These are phyloP conservation scores for Castanea sativa DNA, from an alignment of 306 rosid species.

Conservation along the genomic window DNA sequence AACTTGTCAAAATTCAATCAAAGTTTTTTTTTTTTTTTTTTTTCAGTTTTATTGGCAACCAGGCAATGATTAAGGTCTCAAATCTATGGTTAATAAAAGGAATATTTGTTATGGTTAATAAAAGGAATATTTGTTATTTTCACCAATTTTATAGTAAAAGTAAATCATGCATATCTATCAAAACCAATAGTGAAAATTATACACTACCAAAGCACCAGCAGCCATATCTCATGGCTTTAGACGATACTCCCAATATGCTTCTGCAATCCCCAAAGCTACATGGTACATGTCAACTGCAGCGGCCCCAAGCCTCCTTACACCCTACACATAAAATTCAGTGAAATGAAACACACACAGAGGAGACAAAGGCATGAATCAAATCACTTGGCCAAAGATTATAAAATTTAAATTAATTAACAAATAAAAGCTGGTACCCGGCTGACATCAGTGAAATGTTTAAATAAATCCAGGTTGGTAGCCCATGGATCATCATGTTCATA, in stretches of 20 bases:
- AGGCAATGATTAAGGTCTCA: not conserved
- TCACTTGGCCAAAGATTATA: not conserved
- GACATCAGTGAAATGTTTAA: constrained; percentile 87
- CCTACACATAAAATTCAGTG: constrained; percentile 44
- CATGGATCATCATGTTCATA: constrained; percentile 94
- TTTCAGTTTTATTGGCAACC: not conserved
- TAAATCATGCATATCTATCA: not conserved
- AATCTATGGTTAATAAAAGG: not conserved
- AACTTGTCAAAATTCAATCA: not conserved
- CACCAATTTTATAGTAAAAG: not conserved
- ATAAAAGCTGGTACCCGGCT: constrained; percentile 64
- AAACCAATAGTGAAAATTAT: constrained; percentile 15
- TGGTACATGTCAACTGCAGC: constrained; percentile 99
- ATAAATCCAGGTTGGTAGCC: constrained; percentile 82
- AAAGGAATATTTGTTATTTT: not conserved
- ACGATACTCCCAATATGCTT: constrained; percentile 98
- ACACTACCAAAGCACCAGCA: constrained; percentile 86
- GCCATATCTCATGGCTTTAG: constrained; percentile 99
- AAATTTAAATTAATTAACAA: not conserved
- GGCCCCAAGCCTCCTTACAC: constrained; percentile 98
- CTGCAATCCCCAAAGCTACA: constrained; percentile 91
- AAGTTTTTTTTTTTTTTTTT: not conserved
- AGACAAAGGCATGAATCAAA: not conserved
- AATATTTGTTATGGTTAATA: not conserved
- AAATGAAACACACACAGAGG: not conserved